Evolutionary conservation across 2,329 filamentous ascomycete species (phyloP).

Genomic region (Herpotrichia juniperi): DNA sequence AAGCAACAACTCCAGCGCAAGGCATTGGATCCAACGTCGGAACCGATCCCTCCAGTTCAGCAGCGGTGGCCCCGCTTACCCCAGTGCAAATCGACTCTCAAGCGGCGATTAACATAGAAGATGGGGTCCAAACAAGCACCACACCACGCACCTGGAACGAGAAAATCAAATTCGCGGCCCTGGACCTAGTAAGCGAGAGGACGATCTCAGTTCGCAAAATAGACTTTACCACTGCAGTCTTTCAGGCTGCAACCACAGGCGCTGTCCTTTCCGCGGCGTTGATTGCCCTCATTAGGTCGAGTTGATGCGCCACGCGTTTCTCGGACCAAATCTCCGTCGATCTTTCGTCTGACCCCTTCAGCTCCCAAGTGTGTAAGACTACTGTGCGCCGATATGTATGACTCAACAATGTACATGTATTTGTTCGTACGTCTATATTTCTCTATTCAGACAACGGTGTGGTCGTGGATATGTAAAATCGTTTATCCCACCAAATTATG

Average conservation of each 20-base stretch:
- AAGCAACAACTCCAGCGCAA: background rate
- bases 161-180: conserved; percentile 23
- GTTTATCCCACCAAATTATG: background rate
- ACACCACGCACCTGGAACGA: conserved; percentile 27
- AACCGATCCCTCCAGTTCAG: conserved; percentile 10
- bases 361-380: background rate
- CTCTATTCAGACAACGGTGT: background rate
- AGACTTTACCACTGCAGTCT: conserved; percentile 52
- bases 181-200: conserved; percentile 52
- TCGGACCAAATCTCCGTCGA: conserved; percentile 4
- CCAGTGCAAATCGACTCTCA: conserved; percentile 15
- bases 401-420: conserved; percentile 14
- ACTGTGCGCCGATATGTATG: conserved; percentile 6
- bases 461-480: background rate
- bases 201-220: conserved; percentile 52
- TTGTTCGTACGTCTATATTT: conserved; percentile 4
- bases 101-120: conserved; percentile 22
- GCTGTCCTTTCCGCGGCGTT: conserved; percentile 38
- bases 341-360: background rate
- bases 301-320: background rate
- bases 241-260: conserved; percentile 53
- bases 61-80: conserved; percentile 5
- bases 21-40: conserved; percentile 3
- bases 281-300: conserved; percentile 25
- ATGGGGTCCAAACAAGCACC: conserved; percentile 16